Evolutionary conservation across 2,329 filamentous ascomycete genomes (phyloP).

Genomic region (Botrytis pseudocinerea): DNA sequence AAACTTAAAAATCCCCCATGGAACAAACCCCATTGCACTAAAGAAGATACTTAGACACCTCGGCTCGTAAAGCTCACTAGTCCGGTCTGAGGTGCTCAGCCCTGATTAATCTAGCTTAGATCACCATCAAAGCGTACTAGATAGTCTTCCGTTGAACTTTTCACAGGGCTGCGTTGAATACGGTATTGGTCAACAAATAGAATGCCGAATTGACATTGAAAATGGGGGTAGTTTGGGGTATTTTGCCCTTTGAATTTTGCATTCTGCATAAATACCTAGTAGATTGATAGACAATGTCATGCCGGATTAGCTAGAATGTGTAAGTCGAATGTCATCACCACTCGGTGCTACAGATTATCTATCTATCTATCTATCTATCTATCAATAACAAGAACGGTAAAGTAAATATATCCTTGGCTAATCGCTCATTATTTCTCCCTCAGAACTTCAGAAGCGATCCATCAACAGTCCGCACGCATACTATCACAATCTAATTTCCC

Average conservation of each 20-base stretch:
- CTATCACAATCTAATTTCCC: conserved; percentile 1
- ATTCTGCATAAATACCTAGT: background rate
- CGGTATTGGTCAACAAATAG: background rate
- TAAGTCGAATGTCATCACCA: background rate
- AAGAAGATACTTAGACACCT: background rate
- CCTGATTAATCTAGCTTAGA: conserved; percentile 17
- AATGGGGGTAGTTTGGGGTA: background rate
- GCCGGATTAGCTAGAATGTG: background rate
- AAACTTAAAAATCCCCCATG: background rate
- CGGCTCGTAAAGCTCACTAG: background rate
- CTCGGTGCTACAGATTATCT: background rate
- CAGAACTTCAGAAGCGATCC: background rate
- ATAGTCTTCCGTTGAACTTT: background rate
- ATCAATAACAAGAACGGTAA: background rate
- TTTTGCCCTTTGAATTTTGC: background rate
- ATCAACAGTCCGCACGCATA: background rate
- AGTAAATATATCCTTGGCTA: background rate
- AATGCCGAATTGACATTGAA: background rate
- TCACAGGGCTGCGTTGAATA: conserved; percentile 2
- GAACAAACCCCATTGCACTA: background rate
- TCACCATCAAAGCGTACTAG: background rate
- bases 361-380: background rate
- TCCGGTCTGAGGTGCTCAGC: background rate
- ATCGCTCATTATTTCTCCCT: background rate
- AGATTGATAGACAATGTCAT: background rate